Evolutionary conservation across 2,329 filamentous ascomycete genomes (phyloP), one percentile per base, ranked within the genome.

Genomic region (Phialophora chinensis): DNA sequence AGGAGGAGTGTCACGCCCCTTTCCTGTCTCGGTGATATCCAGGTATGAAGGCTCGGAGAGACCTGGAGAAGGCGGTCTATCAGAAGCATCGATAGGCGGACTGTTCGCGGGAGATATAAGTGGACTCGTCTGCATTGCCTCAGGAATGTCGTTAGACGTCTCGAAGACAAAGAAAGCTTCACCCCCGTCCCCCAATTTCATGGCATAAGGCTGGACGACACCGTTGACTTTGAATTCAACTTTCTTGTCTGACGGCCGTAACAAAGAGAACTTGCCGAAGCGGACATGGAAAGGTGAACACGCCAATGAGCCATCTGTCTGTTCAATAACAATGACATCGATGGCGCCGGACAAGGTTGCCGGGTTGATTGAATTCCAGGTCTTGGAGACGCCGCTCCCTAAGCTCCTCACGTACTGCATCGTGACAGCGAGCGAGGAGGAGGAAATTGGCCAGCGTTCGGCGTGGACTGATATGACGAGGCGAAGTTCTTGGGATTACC

Each of bases 141-240:
- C 90, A n/a, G 95, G 95, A 66, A 99, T 95, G 74, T 88, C 90
- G 72, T 94, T 92, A 61, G 90, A 90, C 8, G 95, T 99, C 81
- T 98, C 93, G 75, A 99, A 98, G 70, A 99, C 93, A 79, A 99
- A 99, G 81, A 99, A 99, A 29, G 95, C 95, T 82, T 99, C 95
- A 71, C 95, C 95, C 60, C 92, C 95, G 77, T 99, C 95, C 53
- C 95, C 95, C 23, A 99, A 86, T 81, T 99, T 99, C 95, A 99
- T 99, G 55, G 95, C 89, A 82, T 96, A 97, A 72, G 95, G 86
- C 78, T 97, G 93, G 80, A 95, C 96, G 68, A 86, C 82, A 75
- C 91, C 91, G 84, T 99, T 99, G 85, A 99, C 93, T 73, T 87
- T 87, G 81, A 99, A 99, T 80, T 98, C 93, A 75, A 99, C 95